phyloP scores from a whole-genome alignment of 140 eudicot genomes.

The Flaveria floridana region DNA sequence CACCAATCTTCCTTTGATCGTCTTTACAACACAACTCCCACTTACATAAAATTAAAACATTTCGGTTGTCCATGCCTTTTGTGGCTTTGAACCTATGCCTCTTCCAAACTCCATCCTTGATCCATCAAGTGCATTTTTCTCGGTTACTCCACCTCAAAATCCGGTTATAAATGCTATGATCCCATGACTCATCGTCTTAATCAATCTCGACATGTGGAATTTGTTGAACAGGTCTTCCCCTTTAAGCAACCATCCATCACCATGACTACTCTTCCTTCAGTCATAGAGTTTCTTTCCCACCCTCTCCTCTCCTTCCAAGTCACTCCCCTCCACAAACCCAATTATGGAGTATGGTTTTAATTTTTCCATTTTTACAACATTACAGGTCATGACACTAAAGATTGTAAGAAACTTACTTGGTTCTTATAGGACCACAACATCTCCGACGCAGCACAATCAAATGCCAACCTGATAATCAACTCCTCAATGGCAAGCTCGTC shows the following conservation, averaged over 20 bases:
- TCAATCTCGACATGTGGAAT: not conserved
- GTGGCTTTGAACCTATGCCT: too few species aligned
- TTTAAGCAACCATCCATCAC: not conserved
- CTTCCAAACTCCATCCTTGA: too few species aligned
- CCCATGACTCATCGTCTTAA: not conserved
- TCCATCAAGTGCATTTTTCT: too few species aligned
- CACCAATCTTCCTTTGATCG: not conserved
- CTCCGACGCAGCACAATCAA: too few species aligned
- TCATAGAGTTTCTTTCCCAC: not conserved
- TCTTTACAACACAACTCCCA: not conserved
- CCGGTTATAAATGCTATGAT: not conserved
- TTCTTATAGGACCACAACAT: too few species aligned
- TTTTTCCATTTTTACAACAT: too few species aligned
- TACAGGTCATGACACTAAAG: too few species aligned
- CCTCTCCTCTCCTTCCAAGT: not conserved
- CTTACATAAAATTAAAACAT: not conserved
- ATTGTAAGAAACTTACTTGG: too few species aligned
- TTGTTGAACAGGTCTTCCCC: not conserved
- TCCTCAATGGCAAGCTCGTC: too few species aligned
- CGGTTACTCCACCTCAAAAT: not conserved
- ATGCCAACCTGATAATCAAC: too few species aligned
- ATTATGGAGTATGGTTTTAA: too few species aligned
- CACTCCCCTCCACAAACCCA: not conserved
- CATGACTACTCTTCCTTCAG: not conserved
- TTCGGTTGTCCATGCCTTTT: too few species aligned